These are phyloP conservation scores for Allomyces macrogynus DNA, from an alignment of 192 early-diverging fungal genomes.

Conservation along the genomic window DNA sequence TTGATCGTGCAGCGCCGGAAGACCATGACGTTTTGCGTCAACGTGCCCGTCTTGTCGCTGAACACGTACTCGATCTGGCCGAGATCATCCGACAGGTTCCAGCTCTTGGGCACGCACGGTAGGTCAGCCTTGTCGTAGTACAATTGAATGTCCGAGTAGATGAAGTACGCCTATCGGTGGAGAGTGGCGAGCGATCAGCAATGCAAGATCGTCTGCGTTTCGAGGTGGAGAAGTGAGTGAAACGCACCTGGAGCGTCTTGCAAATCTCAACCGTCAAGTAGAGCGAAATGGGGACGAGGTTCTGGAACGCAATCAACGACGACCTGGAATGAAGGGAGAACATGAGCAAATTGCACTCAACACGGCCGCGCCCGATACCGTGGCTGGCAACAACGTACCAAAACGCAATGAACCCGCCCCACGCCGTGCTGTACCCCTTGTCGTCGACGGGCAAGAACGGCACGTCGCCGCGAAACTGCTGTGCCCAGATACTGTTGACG, in stretches of 20 bases:
- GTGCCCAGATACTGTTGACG: background rate
- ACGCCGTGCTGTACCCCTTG: slow-evolving; percentile 5
- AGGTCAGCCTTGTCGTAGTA: slow-evolving; percentile 23
- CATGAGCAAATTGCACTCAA: slow-evolving; percentile 1
- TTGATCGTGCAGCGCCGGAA: slow-evolving; percentile 82
- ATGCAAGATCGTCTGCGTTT: background rate
- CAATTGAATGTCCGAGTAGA: slow-evolving; percentile 80
- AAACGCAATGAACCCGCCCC: slow-evolving; percentile 13
- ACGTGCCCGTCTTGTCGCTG: slow-evolving; percentile 88
- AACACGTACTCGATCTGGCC: slow-evolving; percentile 94
- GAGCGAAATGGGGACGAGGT: slow-evolving; percentile 88
- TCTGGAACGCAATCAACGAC: slow-evolving; percentile 81
- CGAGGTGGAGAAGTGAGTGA: slow-evolving; percentile 1
- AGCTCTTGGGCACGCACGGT: slow-evolving; percentile 24
- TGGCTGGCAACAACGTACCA: slow-evolving; percentile 13
- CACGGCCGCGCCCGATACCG: background rate
- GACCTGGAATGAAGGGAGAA: slow-evolving; percentile 33
- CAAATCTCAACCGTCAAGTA: slow-evolving; percentile 87
- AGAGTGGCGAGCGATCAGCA: background rate
- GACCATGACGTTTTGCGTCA: slow-evolving; percentile 92
- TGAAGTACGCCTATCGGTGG: slow-evolving; percentile 55
- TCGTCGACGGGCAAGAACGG: background rate
- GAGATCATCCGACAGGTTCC: slow-evolving; percentile 91
- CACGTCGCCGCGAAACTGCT: background rate
- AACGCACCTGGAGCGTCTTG: slow-evolving; percentile 55